Percentiles rank a stretch among this genome's conserved stretches.
phyloP scores from a whole-genome alignment of 1,284 basidiomycete genomes.

The Chiua sp. region DNA sequence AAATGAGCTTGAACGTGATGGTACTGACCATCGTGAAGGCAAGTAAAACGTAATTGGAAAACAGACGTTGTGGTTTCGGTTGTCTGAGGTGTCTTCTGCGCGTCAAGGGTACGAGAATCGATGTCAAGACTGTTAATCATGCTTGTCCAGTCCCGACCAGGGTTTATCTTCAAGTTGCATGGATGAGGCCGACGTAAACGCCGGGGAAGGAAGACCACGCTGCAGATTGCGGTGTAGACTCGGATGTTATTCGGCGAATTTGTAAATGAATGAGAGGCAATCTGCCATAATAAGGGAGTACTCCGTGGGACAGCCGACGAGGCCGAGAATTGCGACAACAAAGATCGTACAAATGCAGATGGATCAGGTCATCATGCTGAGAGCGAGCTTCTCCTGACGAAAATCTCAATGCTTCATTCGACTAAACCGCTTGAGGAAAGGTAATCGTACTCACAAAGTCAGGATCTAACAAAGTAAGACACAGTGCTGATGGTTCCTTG shows the following conservation, averaged over 20 bases:
- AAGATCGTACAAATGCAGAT: constrained; percentile 89
- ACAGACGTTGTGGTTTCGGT: no score
- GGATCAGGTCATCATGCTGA: constrained; percentile 98
- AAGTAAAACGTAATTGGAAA: no score
- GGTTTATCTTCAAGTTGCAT: constrained; percentile 78
- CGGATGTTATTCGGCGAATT: constrained; percentile 46
- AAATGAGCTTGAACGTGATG: no score
- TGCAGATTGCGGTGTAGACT: no score
- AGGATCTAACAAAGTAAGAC: constrained; percentile 87
- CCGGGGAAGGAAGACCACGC: constrained; percentile 51
- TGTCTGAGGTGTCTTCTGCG: no score
- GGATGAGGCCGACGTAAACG: constrained; percentile 87
- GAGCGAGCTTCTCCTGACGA: constrained; percentile 94
- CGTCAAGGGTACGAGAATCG: no score
- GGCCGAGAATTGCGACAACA: constrained; percentile 89
- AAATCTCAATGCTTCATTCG: constrained; percentile 95
- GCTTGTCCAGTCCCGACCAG: constrained; percentile 89
- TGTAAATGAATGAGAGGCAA: constrained; percentile 50
- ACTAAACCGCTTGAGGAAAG: constrained; percentile 72
- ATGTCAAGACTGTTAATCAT: constrained; percentile 25
- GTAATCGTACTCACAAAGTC: constrained; percentile 90
- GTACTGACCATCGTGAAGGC: no score
- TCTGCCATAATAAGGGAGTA: no score
- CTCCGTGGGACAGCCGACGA: constrained; percentile 20
- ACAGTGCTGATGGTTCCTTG: constrained; percentile 87